Evolutionary conservation across 768 basidiomycete genomes (phyloP).

Genomic region (Macrolepiota fuliginosa): DNA sequence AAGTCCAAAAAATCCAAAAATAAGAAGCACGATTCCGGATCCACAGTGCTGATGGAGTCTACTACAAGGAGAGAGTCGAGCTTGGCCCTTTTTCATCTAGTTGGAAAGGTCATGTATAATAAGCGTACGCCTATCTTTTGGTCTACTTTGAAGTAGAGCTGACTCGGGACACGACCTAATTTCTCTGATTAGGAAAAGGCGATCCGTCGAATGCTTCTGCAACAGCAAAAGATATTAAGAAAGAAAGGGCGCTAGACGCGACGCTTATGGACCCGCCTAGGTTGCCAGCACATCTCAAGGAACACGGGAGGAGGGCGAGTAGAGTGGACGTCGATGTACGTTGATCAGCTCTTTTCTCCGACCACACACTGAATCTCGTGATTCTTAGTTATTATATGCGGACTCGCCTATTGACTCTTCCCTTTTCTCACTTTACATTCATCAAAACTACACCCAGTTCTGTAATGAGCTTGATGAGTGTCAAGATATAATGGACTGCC

Average conservation of each 20-base stretch:
- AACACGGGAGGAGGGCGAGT: slow-evolving; percentile 65
- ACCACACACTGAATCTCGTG: not conserved
- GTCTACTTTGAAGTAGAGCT: not conserved
- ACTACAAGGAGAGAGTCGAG: slow-evolving; percentile 84
- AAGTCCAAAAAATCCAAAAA: slow-evolving; percentile 16
- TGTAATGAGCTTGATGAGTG: slow-evolving; percentile 77
- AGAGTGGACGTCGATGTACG: slow-evolving; percentile 67
- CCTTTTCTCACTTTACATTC: slow-evolving; percentile 84
- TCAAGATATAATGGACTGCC: slow-evolving; percentile 63
- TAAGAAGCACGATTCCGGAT: slow-evolving; percentile 32
- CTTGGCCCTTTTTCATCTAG: slow-evolving; percentile 84
- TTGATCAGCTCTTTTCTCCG: not conserved
- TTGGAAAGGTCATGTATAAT: slow-evolving; percentile 94
- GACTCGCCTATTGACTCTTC: slow-evolving; percentile 92
- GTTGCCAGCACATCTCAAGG: slow-evolving; percentile 56
- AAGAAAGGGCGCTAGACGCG: slow-evolving; percentile 56
- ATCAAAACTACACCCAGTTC: slow-evolving; percentile 91
- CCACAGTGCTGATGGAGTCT: slow-evolving; percentile 56
- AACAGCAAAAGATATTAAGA: slow-evolving; percentile 59
- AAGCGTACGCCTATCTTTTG: slow-evolving; percentile 62
- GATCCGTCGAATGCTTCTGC: slow-evolving; percentile 60
- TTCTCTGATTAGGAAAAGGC: slow-evolving; percentile 56
- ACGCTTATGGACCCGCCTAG: slow-evolving; percentile 50
- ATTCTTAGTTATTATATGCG: slow-evolving; percentile 63
- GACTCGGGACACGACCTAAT: slow-evolving; percentile 3